These are phyloP conservation scores for Colletotrichum graminicola DNA, from an alignment of 2,329 filamentous ascomycete species.

Conservation along the genomic window DNA sequence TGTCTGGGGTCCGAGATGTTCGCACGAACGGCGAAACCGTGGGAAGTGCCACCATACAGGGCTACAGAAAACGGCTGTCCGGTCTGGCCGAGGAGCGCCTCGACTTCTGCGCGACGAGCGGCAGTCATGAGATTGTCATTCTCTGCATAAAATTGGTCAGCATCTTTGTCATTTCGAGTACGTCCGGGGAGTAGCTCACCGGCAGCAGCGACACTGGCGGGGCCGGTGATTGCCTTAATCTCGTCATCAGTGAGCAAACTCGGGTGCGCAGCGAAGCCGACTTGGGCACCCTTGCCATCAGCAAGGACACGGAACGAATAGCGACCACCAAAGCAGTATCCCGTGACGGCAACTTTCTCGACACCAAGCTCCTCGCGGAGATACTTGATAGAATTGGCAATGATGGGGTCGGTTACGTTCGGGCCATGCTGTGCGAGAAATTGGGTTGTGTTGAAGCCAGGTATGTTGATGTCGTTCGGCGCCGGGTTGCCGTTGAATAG, in stretches of 20 bases:
- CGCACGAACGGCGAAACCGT: conserved; percentile 80
- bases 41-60: conserved; percentile 75
- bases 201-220: conserved; percentile 73
- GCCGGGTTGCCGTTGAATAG: conserved; percentile 72
- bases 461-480: conserved; percentile 51
- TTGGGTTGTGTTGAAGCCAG: conserved; percentile 56
- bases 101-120: conserved; percentile 65
- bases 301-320: conserved; percentile 67
- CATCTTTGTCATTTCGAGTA: neutral
- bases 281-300: conserved; percentile 65
- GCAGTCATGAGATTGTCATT: conserved; percentile 70
- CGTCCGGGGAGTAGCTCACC: conserved; percentile 53
- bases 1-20: conserved; percentile 64
- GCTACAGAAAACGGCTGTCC: conserved; percentile 74
- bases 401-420: conserved; percentile 59
- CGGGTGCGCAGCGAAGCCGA: conserved; percentile 74
- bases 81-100: conserved; percentile 68
- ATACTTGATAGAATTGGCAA: conserved; percentile 60
- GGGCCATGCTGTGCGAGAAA: conserved; percentile 58
- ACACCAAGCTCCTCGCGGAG: conserved; percentile 62
- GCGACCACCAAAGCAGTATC: conserved; percentile 76
- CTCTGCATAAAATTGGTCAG: conserved; percentile 53
- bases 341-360: conserved; percentile 66
- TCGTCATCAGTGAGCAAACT: conserved; percentile 71
- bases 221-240: conserved; percentile 66